These are phyloP conservation scores for Fagus crenata DNA, from an alignment of 306 rosid species.

Conservation along the genomic window DNA sequence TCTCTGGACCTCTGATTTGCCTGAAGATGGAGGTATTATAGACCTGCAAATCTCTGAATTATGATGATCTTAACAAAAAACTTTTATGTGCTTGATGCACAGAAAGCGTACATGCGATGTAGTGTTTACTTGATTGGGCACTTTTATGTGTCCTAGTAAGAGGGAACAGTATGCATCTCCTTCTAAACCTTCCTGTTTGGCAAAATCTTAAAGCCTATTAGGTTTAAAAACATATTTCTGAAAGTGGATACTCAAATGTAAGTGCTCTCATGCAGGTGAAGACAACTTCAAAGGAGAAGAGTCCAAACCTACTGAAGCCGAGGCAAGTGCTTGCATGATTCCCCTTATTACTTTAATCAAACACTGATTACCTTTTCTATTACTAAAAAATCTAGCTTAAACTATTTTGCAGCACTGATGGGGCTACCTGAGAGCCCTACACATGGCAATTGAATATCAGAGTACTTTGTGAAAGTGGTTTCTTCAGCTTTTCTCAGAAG, in stretches of 20 bases:
- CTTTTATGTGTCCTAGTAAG: background rate
- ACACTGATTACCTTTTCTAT: background rate
- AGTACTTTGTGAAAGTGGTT: slow-evolving; percentile 36
- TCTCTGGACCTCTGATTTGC: slow-evolving; percentile 99
- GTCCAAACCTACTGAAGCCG: slow-evolving; percentile 67
- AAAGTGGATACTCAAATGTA: slow-evolving; percentile 8
- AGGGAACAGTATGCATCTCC: background rate
- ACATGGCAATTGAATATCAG: slow-evolving; percentile 37
- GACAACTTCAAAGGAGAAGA: slow-evolving; percentile 73
- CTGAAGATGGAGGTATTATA: slow-evolving; percentile 92
- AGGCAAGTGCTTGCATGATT: slow-evolving; percentile 35
- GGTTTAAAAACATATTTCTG: slow-evolving; percentile 7
- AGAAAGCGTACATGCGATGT: background rate
- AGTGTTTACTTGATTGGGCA: background rate
- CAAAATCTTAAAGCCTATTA: background rate
- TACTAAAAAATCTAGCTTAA: slow-evolving; percentile 6
- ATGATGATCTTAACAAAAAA: slow-evolving; percentile 2
- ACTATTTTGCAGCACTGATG: slow-evolving; percentile 51
- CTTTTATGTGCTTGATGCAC: slow-evolving; percentile 23
- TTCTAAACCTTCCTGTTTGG: background rate
- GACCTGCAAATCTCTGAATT: slow-evolving; percentile 21
- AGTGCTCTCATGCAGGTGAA: slow-evolving; percentile 61
- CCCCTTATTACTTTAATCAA: background rate
- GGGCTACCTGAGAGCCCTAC: slow-evolving; percentile 33
- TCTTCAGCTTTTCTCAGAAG: slow-evolving; percentile 44